Evolutionary conservation across 192 early-diverging fungal genomes (phyloP), one percentile per base, ranked within the genome.

Genomic region (Oehlia diaphana): DNA sequence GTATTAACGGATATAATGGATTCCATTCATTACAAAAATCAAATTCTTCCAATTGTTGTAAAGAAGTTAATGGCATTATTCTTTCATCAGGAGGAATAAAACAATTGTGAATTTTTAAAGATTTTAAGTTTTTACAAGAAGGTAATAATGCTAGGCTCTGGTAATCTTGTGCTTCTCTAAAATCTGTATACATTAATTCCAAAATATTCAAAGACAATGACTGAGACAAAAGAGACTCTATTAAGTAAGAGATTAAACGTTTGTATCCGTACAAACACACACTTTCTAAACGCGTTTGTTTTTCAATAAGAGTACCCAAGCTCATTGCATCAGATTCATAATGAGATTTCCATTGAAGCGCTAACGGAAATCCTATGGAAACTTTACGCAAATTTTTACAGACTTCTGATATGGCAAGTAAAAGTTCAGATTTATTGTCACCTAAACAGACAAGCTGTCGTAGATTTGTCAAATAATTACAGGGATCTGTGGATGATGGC

Each of bases 21-120:
- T 66, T 66, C 65, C 65, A 66, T 66, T 66, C 65, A 26, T 66
- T 66, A 19, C 65, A 66, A 66, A 31, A 66, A 19, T 66, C 65
- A 4, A 66, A 66, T 33, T 66, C 65, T 31, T 66, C 65, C 10
- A 66, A 33, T 66, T 33, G 65, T 66, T 26, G 31, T 26, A 66
- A 66, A 26, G 23, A 31, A 31, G 65, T 66, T 33, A 66, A 66
- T 26, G 8, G 65, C 65, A 66, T 66, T 26, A 66, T 26, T 66
- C 31, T 26, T 14, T 66, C 65, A 66, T 66, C 31, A 31, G 65
- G 65, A 66, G 65, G 65, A 66, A 66, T 66, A 31, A 33, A 66
- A 33, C 65, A 66, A 33, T 66, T 66, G 13, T 66, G 65, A 14
- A 66, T 26, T 26, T 66, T 66, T 33, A 66, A 31, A 13, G 65